Base-by-base conservation (phyloP, 306 rosid genomes). In the Ziziphus jujuba region DNA sequence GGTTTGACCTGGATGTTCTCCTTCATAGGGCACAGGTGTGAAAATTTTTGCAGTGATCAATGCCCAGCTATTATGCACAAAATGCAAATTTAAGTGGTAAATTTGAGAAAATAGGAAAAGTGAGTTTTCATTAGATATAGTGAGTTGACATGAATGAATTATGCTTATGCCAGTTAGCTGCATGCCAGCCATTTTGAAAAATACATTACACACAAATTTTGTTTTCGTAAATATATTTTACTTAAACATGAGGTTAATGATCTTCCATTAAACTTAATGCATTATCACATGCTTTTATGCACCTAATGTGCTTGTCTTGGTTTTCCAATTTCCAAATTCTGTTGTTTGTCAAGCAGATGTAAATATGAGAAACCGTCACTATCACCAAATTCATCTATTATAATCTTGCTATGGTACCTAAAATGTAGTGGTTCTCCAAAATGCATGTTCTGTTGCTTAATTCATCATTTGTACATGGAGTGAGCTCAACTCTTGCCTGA, bases 1-100 rank as follows among this genome's bases (percentile, higher is more conserved):
- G 97, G 81, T 88, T 88, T 76, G 99, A 93, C 77, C 80, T 93
- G 71, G 99, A 93, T 77, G 87, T 87, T 70, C 95, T 93, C 67
- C 96, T 93, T 81, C 96, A 87, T 67, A 87, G 99, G 84, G 84
- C 82, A 40, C 96, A 93, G 99, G 97, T 93, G 67, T 80, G 66
- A 69, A 56, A 56, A 56, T 35, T 72, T 28, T 28, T 48, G 15
- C 48, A 20, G 5, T 50, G 5, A 56, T 38, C 15, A 19, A 40
- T 56, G 33, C 54, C 24, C 33, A 40, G 45, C 10, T 12, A 8
- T 10, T 40, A 8, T 40, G 45, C 45, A 40, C 45, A 7, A 40
- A 8, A 40, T 40, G 10, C 45, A 28, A 28, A 4, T 28, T 28
- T 28, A 28, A 28, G 33, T 28, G 33, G 33, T 28, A 28, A 28